Base-by-base conservation (phyloP, 441 rosid species). In the Bocquillonia castaneifolia region DNA sequence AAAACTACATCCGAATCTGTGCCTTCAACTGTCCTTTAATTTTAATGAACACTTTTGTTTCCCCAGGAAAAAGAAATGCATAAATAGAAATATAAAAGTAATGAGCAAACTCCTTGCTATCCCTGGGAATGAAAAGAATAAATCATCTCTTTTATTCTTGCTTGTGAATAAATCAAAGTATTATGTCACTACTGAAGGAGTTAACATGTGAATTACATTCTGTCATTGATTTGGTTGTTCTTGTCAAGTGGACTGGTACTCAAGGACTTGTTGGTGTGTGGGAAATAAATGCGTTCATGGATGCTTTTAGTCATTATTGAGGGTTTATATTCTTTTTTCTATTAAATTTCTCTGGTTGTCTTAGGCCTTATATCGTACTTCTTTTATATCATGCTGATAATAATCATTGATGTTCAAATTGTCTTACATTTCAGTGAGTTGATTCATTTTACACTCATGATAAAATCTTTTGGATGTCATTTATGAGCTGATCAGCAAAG, bases 1-100 rank as follows among this genome's bases (percentile, higher is more conserved):
- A 39, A 31, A 39, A 31, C 7, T 28, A 10, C 34, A 18, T 54
- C 39, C n/a, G 36, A 53, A 32, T 42, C 28, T 59, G 37, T 59
- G 10, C 53, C 28, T 66, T 53, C 59, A 18, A 51, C 32, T 39
- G 64, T 47, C 60, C 32, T 45, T 73, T 51, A 48, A 47, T 53
- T 60, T 23, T 77, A 51, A 58, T 20, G 45, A 66, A 55, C 64
- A 42, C 66, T 45, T 53, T 68, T 71, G 37, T 53, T 59, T 64
- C 45, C n/a, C n/a, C n/a, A n/a, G n/a, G 18, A n/a, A 13, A 12
- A 47, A 47, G 45, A 18, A 40, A 13, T 0, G n/a, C 20, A 29
- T 32, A 64, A 51, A 47, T 48, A 20, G 66, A 15, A 54, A n/a
- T 6, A 48, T 18, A 31, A 29, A 17, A 48, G 0, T 50, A 26